Conservation (phyloP, 805 yeast species). For the Torulaspora delbrueckii region DNA sequence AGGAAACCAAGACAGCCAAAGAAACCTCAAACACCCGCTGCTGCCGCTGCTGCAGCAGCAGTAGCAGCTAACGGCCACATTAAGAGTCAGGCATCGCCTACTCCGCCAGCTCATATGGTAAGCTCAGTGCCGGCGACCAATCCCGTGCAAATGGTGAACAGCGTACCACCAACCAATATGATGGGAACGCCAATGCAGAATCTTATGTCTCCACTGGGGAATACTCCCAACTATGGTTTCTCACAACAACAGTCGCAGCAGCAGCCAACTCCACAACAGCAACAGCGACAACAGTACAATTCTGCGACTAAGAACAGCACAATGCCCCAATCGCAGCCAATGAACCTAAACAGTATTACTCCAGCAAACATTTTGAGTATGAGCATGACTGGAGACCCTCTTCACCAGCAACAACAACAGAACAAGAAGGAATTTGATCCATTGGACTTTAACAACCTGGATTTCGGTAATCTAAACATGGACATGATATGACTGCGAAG, state of each 20-base stretch:
- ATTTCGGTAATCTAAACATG: constrained; percentile 29
- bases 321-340: constrained; percentile 9
- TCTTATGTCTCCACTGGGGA: constrained; percentile 20
- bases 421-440: constrained; percentile 17
- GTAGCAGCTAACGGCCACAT: constrained; percentile 1
- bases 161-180: constrained; percentile 22
- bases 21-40: constrained; percentile 9
- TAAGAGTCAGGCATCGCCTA: constrained; percentile 7
- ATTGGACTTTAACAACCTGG: constrained; percentile 29
- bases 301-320: constrained; percentile 5
- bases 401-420: constrained; percentile 8
- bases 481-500: constrained; percentile 24
- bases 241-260: constrained; percentile 4
- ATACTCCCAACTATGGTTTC: constrained; percentile 4
- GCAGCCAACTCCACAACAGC: constrained; percentile 5
- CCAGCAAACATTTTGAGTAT: constrained; percentile 23
- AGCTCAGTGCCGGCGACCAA: constrained; percentile 10
- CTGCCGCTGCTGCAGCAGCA: constrained; percentile 7
- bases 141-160: constrained; percentile 16
- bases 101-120: constrained; percentile 9
- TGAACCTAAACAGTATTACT: constrained; percentile 19
- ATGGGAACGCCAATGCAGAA: constrained; percentile 24
- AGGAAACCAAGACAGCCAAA: constrained; percentile 28
- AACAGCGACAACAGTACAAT: constrained; percentile 9
- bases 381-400: constrained; percentile 14